Conservation (phyloP, 2,329 filamentous ascomycete genomes). For the Hypoxylon sp. region DNA sequence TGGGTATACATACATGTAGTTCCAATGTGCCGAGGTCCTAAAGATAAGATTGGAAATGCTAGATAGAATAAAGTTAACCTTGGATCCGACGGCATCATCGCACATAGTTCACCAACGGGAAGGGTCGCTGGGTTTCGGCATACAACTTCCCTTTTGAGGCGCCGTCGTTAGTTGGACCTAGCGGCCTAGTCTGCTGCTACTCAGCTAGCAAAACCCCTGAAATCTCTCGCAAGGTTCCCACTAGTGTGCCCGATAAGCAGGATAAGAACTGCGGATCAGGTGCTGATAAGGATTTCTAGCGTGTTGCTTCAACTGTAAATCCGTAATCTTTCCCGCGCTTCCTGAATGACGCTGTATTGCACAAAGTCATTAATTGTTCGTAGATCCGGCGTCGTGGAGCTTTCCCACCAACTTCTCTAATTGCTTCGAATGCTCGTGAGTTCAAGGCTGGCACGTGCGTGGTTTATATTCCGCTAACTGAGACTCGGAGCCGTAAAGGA, state of each 20-base stretch:
- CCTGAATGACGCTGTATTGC: conserved; percentile 19
- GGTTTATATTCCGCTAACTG: conserved; percentile 19
- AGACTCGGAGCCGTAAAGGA: conserved; percentile 12
- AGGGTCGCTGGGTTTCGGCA: conserved; percentile 21
- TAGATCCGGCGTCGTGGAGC: conserved; percentile 21
- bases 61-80: neutral
- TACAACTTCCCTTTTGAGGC: conserved; percentile 4
- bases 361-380: conserved; percentile 19
- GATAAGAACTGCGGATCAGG: conserved; percentile 45
- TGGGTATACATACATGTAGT: too few species aligned
- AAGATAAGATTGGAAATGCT: conserved; percentile 7
- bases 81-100: neutral
- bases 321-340: conserved; percentile 23
- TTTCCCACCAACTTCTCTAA: neutral
- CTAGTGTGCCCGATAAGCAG: conserved; percentile 45
- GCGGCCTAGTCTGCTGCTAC: too few species aligned
- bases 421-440: conserved; percentile 24
- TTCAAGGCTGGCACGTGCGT: neutral
- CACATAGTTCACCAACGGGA: neutral
- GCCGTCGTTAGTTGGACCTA: neutral
- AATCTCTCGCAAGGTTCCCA: too few species aligned
- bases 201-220: conserved; percentile 39
- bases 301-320: conserved; percentile 39
- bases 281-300: conserved; percentile 49
- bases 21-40: conserved; percentile 39